Evolutionary conservation across 495 filamentous ascomycete species (phyloP), one percentile per base, ranked within the genome.

Genomic region (Choiromyces venosus): DNA sequence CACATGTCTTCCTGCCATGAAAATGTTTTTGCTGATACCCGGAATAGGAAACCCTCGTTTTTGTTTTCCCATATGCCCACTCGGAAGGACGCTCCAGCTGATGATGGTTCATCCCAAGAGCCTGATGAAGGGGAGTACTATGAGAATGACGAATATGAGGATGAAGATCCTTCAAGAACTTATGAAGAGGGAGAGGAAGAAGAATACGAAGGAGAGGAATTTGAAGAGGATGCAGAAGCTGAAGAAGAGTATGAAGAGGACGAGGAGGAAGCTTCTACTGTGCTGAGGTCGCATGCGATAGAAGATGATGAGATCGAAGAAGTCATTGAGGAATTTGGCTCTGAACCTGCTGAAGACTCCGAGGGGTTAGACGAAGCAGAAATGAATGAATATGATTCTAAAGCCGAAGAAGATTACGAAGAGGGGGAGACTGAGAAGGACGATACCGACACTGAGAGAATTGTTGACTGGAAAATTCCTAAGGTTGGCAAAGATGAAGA

Each of bases 391-490:
- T 44, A 74, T 42, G 44, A 36, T 18, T 7, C 72, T 25, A 42
- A 74, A 29, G 70, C 64, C 0, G 42, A 37, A 61, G 29, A 71
- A 39, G 73, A 74, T 39, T 77, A 77, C 25, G 68, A 69, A 21
- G 75, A 77, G 37, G 75, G 76, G 56, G 75, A 77, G 70, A 77
- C 75, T 0, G 75, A 77, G 35, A 77, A 73, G 56, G 75, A 77
- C 67, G 75, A 77, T 37, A 69, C 74, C 29, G 75, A 77, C 52
- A 46, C 37, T 19, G 75, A 77, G 67, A 70, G 66, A 19, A 38
- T 66, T n/a, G 52, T 66, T 25, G 40, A n/a, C n/a, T 73, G 65
- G 74, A 61, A 35, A 4, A 29, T 14, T 33, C 21, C 37, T 37
- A 46, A 44, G 33, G 65, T 35, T 5, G n/a, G 46, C 25, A 65